Percentiles rank a stretch among this genome's conserved stretches.
phyloP scores from a whole-genome alignment of 2,329 filamentous ascomycete species.

The Scytalidium sp. region DNA sequence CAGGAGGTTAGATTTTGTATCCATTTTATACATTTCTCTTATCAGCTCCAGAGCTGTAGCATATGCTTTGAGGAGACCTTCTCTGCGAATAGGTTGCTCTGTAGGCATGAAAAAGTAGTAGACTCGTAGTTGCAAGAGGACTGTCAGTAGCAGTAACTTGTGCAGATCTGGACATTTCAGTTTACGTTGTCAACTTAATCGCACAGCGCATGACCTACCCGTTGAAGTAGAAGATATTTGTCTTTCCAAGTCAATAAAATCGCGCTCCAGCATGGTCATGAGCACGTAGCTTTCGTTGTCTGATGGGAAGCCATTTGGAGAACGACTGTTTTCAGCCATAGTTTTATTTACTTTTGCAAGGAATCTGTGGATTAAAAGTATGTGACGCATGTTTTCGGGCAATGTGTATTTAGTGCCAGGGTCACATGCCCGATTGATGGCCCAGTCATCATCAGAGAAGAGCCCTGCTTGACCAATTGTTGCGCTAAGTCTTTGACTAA shows the following conservation, averaged over 20 bases:
- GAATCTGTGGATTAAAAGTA: slow-evolving; percentile 4
- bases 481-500: not conserved
- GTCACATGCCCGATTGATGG: slow-evolving; percentile 5
- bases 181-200: not conserved
- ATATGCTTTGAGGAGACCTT: slow-evolving; percentile 6
- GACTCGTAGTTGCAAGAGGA: slow-evolving; percentile 2
- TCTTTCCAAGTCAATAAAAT: slow-evolving; percentile 1
- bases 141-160: slow-evolving; percentile 1
- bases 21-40: not conserved
- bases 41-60: slow-evolving; percentile 1
- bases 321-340: slow-evolving; percentile 1
- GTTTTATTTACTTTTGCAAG: not conserved
- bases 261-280: slow-evolving; percentile 2
- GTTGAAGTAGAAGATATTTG: not conserved
- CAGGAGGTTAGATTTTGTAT: not conserved
- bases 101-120: slow-evolving; percentile 5
- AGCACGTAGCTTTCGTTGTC: slow-evolving; percentile 1
- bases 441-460: slow-evolving; percentile 3
- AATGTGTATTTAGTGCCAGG: not conserved
- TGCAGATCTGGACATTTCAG: not conserved
- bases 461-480: slow-evolving; percentile 1
- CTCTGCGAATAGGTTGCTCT: not conserved
- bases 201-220: not conserved
- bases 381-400: slow-evolving; percentile 4
- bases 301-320: not conserved